Conservation (phyloP, 257 asterid genomes). For the Rauvolfia tetraphylla region DNA sequence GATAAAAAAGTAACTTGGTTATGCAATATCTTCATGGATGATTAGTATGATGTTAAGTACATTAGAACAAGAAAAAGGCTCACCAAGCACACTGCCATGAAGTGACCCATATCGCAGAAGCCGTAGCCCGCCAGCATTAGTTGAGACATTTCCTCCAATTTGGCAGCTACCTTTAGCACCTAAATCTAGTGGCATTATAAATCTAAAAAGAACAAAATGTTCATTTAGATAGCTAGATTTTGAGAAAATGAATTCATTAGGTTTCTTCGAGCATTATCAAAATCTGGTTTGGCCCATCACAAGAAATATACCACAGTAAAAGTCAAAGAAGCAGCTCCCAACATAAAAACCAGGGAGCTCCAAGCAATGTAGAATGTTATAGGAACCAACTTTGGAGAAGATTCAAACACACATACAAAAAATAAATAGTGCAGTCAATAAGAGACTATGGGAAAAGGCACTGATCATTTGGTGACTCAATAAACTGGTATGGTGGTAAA, state of each 20-base stretch:
- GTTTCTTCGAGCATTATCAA: neutral
- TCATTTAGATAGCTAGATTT: neutral
- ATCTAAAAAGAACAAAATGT: slow-evolving; percentile 39
- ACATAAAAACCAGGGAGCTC: neutral
- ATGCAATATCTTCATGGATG: neutral
- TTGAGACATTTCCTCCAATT: slow-evolving; percentile 94
- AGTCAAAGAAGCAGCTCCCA: neutral
- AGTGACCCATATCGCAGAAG: slow-evolving; percentile 95
- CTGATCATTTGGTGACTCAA: neutral
- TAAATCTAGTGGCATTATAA: slow-evolving; percentile 93
- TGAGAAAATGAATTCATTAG: neutral
- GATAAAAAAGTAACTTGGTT: neutral
- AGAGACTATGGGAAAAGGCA: neutral
- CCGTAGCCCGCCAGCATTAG: slow-evolving; percentile 99
- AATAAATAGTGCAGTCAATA: neutral
- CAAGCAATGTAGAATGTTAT: neutral
- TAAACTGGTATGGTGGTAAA: neutral
- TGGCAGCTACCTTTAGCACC: slow-evolving; percentile 99
- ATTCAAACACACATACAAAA: neutral
- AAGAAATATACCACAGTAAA: neutral
- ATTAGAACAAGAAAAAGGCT: slow-evolving; percentile 20
- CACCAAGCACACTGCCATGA: slow-evolving; percentile 94
- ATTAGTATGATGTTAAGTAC: neutral
- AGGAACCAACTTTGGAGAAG: neutral
- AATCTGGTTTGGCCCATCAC: neutral